Conservation (phyloP, 2,329 filamentous ascomycete genomes). For the Alternaria brassicae region DNA sequence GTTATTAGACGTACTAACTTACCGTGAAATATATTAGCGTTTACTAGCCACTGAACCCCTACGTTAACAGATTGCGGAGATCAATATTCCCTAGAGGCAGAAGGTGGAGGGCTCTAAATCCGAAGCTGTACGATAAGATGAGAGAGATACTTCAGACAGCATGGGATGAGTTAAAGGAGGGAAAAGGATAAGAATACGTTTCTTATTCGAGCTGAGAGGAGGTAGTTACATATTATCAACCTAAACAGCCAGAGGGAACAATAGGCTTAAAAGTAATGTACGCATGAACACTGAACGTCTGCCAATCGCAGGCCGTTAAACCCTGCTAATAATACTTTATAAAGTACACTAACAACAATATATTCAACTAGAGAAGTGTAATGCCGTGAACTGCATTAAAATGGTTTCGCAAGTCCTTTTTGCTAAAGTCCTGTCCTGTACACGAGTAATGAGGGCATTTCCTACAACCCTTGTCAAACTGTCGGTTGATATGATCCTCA, state of each 20-base stretch:
- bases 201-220: conserved; percentile 16
- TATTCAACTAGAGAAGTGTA: neutral
- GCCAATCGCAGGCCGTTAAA: too few species aligned
- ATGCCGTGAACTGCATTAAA: neutral
- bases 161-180: conserved; percentile 5
- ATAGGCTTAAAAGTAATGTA: too few species aligned
- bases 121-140: conserved; percentile 8
- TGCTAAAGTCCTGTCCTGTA: neutral
- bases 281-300: too few species aligned
- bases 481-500: neutral
- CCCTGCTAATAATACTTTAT: too few species aligned
- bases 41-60: too few species aligned
- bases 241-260: conserved; percentile 13
- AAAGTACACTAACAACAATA: neutral
- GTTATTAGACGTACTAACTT: neutral
- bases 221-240: conserved; percentile 18
- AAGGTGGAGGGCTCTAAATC: conserved; percentile 3
- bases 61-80: too few species aligned
- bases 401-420: neutral
- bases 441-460: neutral
- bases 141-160: conserved; percentile 6
- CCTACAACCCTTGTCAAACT: neutral
- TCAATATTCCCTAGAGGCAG: too few species aligned
- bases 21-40: conserved; percentile 4
- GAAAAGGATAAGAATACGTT: conserved; percentile 14